A percentile compares a stretch with the other conserved stretches of the same genome.
Conservation (phyloP, 2,329 filamentous ascomycete genomes). For the Pseudocercospora eumusae region DNA sequence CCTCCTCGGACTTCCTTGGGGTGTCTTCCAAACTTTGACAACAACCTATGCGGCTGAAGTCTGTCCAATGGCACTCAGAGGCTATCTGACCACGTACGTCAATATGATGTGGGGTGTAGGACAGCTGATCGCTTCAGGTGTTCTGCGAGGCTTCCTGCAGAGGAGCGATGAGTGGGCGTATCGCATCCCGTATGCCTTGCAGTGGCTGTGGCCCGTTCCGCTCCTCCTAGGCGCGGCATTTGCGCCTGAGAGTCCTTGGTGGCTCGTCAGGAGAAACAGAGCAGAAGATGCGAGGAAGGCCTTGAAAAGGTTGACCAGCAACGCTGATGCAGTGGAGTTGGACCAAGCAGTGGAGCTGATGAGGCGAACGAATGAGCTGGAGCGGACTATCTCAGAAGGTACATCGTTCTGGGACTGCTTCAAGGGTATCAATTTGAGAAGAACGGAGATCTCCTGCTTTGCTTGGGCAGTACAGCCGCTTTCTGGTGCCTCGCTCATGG, state of each 20-base stretch:
- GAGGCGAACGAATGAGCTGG: conserved; percentile 33
- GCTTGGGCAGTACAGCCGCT: conserved; percentile 39
- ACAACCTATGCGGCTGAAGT: conserved; percentile 69
- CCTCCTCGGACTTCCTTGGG: conserved; percentile 40
- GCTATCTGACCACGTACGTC: conserved; percentile 60
- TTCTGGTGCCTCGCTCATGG: conserved; percentile 38
- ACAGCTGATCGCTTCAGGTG: conserved; percentile 54
- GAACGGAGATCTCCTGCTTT: conserved; percentile 41
- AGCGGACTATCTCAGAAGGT: conserved; percentile 34
- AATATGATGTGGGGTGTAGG: conserved; percentile 63
- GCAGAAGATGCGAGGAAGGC: conserved; percentile 8
- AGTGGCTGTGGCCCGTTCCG: conserved; percentile 44
- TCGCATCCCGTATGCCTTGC: conserved; percentile 46
- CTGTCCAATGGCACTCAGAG: conserved; percentile 59
- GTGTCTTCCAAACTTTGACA: conserved; percentile 38
- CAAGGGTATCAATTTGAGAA: conserved; percentile 39
- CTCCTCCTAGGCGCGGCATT: conserved; percentile 29
- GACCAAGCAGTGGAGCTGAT: conserved; percentile 34
- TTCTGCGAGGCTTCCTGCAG: conserved; percentile 34
- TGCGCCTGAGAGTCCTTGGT: conserved; percentile 38
- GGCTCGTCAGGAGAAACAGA: neutral
- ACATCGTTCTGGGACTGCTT: conserved; percentile 42
- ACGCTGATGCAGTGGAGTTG: conserved; percentile 14
- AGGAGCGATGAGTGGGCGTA: conserved; percentile 41
- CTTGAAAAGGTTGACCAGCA: conserved; percentile 3